A percentile compares a stretch with the other conserved stretches of the same genome.
phyloP scores from a whole-genome alignment of 2,329 filamentous ascomycete species.

The Paradendryphiella salina region DNA sequence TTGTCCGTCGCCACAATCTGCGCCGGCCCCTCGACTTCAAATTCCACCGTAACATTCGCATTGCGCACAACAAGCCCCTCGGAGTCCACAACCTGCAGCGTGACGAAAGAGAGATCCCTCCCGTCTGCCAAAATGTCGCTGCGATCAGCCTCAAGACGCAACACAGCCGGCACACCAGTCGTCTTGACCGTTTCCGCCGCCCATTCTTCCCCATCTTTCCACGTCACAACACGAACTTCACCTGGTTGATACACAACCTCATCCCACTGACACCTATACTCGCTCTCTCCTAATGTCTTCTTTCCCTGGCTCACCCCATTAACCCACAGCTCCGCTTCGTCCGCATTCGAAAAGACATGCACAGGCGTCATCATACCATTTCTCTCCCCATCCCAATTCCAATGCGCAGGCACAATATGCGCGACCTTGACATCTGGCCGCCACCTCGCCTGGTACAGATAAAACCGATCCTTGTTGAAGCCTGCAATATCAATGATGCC shows the following conservation, averaged over 20 bases:
- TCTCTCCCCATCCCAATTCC: constrained; percentile 56
- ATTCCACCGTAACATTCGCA: no score
- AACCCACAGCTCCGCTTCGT: constrained; percentile 60
- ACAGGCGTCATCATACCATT: constrained; percentile 56
- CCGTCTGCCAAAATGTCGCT: no score
- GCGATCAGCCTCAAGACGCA: no score
- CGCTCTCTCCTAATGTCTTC: constrained; percentile 36
- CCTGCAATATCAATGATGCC: constrained; percentile 62
- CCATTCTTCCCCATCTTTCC: no score
- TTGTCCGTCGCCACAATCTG: no score
- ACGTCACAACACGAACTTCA: constrained; percentile 23
- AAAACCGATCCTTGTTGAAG: constrained; percentile 61
- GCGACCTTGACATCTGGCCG: constrained; percentile 52
- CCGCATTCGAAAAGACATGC: constrained; percentile 57
- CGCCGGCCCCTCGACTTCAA: no score
- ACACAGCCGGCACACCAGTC: no score
- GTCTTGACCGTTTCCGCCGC: no score
- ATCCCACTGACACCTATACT: constrained; percentile 61
- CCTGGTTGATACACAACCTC: constrained; percentile 55
- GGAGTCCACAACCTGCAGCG: no score
- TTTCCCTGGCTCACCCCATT: constrained; percentile 55
- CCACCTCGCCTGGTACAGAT: constrained; percentile 60
- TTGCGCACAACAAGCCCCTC: no score
- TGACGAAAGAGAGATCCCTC: no score
- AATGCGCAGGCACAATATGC: constrained; percentile 58